Evolutionary conservation across 345 rosid genomes (phyloP).

Genomic region (Gynandropsis gynandra): DNA sequence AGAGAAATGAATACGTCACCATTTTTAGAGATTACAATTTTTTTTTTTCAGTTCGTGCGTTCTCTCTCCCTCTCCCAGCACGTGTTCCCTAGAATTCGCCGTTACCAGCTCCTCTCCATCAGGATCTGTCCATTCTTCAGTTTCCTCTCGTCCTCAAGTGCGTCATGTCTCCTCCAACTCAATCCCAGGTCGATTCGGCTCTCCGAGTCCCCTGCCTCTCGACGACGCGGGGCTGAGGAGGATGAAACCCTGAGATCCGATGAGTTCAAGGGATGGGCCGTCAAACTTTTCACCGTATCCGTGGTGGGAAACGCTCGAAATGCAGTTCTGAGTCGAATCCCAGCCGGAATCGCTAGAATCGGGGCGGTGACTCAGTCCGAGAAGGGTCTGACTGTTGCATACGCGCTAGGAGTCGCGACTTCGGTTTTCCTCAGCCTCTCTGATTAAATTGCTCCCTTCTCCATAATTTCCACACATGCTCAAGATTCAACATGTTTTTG

Average conservation of each 20-base stretch:
- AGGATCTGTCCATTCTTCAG: conserved; percentile 26
- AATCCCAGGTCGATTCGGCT: conserved; percentile 61
- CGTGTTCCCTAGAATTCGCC: conserved; percentile 65
- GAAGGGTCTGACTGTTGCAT: conserved; percentile 47
- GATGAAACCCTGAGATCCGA: conserved; percentile 25
- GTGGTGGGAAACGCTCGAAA: conserved; percentile 62
- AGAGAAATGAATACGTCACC: no score
- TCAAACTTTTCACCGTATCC: conserved; percentile 46
- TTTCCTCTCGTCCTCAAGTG: conserved; percentile 45
- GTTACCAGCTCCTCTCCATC: conserved; percentile 65
- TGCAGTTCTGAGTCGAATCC: conserved; percentile 49
- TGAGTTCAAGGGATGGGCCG: conserved; percentile 63
- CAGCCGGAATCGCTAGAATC: conserved; percentile 60
- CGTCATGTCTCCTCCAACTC: conserved; percentile 67
- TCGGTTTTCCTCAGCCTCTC: conserved; percentile 63
- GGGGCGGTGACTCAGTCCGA: conserved; percentile 50
- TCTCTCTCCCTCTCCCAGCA: conserved; percentile 66
- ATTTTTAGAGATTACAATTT: no score
- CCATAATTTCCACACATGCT: no score
- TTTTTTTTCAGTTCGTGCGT: conserved; percentile 39
- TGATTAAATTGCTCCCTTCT: conserved; percentile 19
- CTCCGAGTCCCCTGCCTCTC: conserved; percentile 27
- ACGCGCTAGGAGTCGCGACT: conserved; percentile 71
- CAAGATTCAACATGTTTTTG: neutral
- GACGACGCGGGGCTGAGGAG: neutral